phyloP scores from a whole-genome alignment of 306 rosid species.

The Mucuna pruriens region DNA sequence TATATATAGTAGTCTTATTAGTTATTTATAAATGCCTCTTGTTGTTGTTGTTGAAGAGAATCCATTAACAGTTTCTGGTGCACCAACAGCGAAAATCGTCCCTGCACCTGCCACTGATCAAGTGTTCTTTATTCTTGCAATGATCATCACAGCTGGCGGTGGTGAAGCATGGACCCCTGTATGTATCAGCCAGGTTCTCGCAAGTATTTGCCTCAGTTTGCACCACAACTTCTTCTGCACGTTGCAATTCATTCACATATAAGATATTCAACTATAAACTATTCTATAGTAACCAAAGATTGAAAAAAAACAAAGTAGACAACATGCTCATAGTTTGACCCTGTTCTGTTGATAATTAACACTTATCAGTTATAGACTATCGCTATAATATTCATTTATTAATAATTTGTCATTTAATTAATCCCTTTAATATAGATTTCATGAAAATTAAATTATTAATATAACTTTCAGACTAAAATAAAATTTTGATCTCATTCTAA shows the following conservation, averaged over 20 bases:
- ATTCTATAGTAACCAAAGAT: too few species aligned
- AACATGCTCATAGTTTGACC: too few species aligned
- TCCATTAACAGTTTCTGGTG: slow-evolving; percentile 20
- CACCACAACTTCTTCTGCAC: slow-evolving; percentile 23
- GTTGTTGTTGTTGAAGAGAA: not conserved
- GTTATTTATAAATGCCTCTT: not conserved
- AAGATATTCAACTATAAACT: too few species aligned
- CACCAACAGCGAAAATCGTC: slow-evolving; percentile 21
- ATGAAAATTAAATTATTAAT: too few species aligned
- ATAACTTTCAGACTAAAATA: too few species aligned
- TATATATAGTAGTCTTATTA: not conserved
- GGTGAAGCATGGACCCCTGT: slow-evolving; percentile 20
- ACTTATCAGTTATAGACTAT: too few species aligned
- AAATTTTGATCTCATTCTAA: too few species aligned
- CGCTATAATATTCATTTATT: too few species aligned
- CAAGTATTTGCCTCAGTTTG: slow-evolving; percentile 21
- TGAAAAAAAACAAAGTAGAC: too few species aligned
- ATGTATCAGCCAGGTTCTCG: slow-evolving; percentile 19
- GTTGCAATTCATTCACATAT: not conserved
- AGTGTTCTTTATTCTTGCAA: slow-evolving; percentile 22
- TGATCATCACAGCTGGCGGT: not conserved
- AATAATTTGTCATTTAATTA: too few species aligned
- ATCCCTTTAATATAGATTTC: too few species aligned
- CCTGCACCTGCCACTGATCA: slow-evolving; percentile 24
- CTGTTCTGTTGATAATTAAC: too few species aligned